Base-by-base conservation (phyloP, 1,139 yeast species). In the Kluyveromyces marxianus region DNA sequence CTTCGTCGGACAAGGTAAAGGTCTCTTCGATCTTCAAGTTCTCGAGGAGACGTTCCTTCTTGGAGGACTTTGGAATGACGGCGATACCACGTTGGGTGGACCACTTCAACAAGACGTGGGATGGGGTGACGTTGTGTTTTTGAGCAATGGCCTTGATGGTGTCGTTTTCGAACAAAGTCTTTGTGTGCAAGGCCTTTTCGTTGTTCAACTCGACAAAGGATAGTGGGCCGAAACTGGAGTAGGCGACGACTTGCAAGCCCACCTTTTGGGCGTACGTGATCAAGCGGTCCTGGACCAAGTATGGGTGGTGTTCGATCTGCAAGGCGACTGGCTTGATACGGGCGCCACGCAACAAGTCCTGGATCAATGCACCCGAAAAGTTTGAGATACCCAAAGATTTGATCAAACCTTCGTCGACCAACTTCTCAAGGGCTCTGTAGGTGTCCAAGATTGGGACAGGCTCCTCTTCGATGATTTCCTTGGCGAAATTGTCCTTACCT, bases 261-360 rank as follows among this genome's bases (percentile, higher is more conserved):
- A 77, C 68, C 38, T 68, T 58, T 64, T 84, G 77, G 52, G 76
- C 85, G 60, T 69, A 85, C 56, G 81, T 74, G 51, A 87, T 66
- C 63, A 87, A 72, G 54, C 72, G 72, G 50, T 76, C 76, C 69
- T 88, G 96, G 55, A 84, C 86, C 66, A 88, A 74, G 72, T 86
- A 88, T 55, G 96, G 96, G 67, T 88, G 96, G 69, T 85, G 92
- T 71, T 89, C 97, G 62, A 89, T 84, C 69, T 89, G 96, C 58
- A 85, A 50, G 41, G 70, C 88, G 45, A 84, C 85, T 44, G 97
- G 96, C 57, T 72, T 77, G 62, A 87, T 79, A 56, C 71, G 76
- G 53, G 85, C 83, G 50, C 80, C 79, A 63, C 88, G 77, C 51
- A 85, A 69, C 58, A 88, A 72, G 61, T 89, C 96, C 58, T 77